These are phyloP conservation scores for Alternaria incomplexa DNA, from an alignment of 2,329 filamentous ascomycete species.

Conservation along the genomic window DNA sequence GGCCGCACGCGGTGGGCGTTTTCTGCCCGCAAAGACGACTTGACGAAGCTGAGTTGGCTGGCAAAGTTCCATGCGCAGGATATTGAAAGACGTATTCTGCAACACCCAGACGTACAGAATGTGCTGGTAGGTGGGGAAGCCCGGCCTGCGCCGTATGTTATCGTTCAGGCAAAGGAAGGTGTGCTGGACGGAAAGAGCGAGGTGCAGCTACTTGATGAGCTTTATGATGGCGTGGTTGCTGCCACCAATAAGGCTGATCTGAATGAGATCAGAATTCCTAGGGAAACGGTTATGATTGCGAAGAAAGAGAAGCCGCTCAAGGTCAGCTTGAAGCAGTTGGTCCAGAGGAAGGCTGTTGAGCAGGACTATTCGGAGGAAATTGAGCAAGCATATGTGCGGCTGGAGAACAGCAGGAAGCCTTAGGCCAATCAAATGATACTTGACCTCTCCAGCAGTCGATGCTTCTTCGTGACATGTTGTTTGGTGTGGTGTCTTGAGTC, in stretches of 20 bases:
- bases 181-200: constrained; percentile 11
- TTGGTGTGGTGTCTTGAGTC: not conserved
- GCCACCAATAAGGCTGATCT: not conserved
- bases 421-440: not conserved
- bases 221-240: constrained; percentile 10
- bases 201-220: constrained; percentile 11
- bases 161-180: constrained; percentile 19
- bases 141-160: constrained; percentile 21
- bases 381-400: constrained; percentile 17
- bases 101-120: constrained; percentile 11
- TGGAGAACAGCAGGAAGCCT: not conserved
- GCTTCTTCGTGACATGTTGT: not conserved
- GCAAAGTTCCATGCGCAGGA: constrained; percentile 26
- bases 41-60: constrained; percentile 27
- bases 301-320: constrained; percentile 22
- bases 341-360: constrained; percentile 22
- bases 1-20: constrained; percentile 24
- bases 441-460: not conserved
- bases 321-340: constrained; percentile 16
- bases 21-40: constrained; percentile 24
- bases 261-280: constrained; percentile 16
- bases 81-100: constrained; percentile 18
- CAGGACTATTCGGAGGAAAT: constrained; percentile 24
- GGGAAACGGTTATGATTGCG: constrained; percentile 18
- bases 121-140: constrained; percentile 25